A percentile compares a stretch with the other conserved stretches of the same genome.
Conservation (phyloP, 495 filamentous ascomycete genomes). For the Aspergillus conjunctus region DNA sequence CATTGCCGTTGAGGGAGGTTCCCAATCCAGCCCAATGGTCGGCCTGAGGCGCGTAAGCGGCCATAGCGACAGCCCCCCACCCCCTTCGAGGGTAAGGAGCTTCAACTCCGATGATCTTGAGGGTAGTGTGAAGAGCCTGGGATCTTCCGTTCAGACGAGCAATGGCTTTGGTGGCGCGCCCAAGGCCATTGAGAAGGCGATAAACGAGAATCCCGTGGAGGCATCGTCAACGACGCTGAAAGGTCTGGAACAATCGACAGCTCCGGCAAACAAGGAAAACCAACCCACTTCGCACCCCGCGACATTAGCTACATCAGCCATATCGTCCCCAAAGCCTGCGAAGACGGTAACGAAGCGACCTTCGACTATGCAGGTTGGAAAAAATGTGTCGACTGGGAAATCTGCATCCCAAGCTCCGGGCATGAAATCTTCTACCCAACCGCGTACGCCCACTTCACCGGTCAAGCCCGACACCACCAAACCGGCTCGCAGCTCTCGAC, state of each 20-base stretch:
- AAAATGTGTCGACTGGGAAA: slow-evolving; percentile 31
- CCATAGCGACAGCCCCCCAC: slow-evolving; percentile 36
- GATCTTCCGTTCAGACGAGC: slow-evolving; percentile 33
- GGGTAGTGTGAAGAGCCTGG: slow-evolving; percentile 32
- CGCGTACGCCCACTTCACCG: slow-evolving; percentile 27
- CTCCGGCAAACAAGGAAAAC: slow-evolving; percentile 21
- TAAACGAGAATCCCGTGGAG: slow-evolving; percentile 5
- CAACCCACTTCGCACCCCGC: slow-evolving; percentile 18
- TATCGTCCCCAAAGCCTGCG: slow-evolving; percentile 21
- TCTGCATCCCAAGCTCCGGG: slow-evolving; percentile 29
- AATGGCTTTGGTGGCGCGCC: slow-evolving; percentile 24
- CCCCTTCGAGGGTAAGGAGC: slow-evolving; percentile 37
- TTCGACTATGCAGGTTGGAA: slow-evolving; percentile 44
- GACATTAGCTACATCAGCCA: slow-evolving; percentile 4
- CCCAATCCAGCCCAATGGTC: slow-evolving; percentile 37
- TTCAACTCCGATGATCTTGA: slow-evolving; percentile 39
- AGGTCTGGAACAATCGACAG: slow-evolving; percentile 2
- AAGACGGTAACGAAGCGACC: slow-evolving; percentile 45
- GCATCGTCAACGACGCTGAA: slow-evolving; percentile 4
- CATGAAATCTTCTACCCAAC: slow-evolving; percentile 25
- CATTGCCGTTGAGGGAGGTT: slow-evolving; percentile 66
- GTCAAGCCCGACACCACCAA: slow-evolving; percentile 26
- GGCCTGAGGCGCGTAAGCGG: slow-evolving; percentile 41
- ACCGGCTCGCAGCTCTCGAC: slow-evolving; percentile 21
- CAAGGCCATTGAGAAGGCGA: slow-evolving; percentile 25